Conservation (phyloP, 768 basidiomycete species). For the Boletus vinaceobasis region DNA sequence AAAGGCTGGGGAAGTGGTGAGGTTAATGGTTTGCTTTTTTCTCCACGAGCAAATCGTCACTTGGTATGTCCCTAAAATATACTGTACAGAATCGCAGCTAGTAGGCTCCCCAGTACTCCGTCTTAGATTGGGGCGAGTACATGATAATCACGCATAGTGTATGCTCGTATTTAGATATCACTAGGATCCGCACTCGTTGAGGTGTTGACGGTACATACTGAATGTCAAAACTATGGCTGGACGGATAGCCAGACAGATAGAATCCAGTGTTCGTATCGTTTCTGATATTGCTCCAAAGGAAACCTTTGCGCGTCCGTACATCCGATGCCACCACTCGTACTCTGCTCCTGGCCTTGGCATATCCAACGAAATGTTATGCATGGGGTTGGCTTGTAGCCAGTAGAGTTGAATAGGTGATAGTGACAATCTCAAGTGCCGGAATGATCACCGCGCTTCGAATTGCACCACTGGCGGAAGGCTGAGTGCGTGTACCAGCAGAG, state of each 20-base stretch:
- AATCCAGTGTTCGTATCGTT: neutral
- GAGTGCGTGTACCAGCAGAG: neutral
- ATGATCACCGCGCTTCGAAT: constrained; percentile 30
- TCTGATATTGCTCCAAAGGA: neutral
- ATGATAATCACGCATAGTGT: constrained; percentile 19
- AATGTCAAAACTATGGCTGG: neutral
- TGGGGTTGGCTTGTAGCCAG: neutral
- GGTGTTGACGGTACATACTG: neutral
- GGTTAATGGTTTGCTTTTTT: neutral
- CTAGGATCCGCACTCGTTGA: neutral
- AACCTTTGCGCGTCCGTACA: neutral
- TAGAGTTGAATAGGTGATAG: neutral
- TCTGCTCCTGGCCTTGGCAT: neutral
- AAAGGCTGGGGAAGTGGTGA: constrained; percentile 43
- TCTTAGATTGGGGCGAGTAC: constrained; percentile 1
- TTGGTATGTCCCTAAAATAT: neutral
- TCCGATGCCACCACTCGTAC: neutral
- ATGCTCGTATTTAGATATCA: constrained; percentile 14
- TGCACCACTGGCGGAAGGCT: constrained; percentile 28
- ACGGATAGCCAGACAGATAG: neutral
- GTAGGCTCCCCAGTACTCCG: neutral
- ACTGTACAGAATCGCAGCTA: constrained; percentile 11
- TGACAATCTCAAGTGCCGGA: neutral
- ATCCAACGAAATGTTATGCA: neutral
- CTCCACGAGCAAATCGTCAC: neutral